Percentiles rank a stretch among this genome's conserved stretches.
Evolutionary conservation across 345 rosid species (phyloP).

Genomic region (Anacardium occidentale): DNA sequence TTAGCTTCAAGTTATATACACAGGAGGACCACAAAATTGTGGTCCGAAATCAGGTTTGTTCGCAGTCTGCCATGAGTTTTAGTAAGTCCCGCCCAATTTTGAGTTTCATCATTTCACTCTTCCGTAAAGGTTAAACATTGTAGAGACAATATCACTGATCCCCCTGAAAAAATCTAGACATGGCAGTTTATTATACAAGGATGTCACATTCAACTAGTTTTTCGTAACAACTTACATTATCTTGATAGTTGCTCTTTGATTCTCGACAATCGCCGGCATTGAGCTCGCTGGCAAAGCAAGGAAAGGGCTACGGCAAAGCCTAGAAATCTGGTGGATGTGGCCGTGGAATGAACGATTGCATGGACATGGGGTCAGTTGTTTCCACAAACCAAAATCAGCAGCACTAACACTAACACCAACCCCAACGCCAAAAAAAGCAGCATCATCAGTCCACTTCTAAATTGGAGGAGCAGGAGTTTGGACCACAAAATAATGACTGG

Average conservation of each 20-base stretch:
- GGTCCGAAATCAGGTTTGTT: slow-evolving; percentile 10
- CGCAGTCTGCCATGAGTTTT: slow-evolving; percentile 10
- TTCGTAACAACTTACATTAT: slow-evolving; percentile 6
- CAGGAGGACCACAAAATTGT: slow-evolving; percentile 13
- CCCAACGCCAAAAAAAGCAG: slow-evolving; percentile 6
- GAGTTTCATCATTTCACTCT: slow-evolving; percentile 2
- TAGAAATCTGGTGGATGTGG: slow-evolving; percentile 12
- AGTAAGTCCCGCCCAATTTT: slow-evolving; percentile 17
- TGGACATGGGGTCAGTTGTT: slow-evolving; percentile 22
- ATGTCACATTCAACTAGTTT: not conserved
- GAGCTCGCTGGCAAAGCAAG: slow-evolving; percentile 6
- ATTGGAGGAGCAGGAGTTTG: slow-evolving; percentile 36
- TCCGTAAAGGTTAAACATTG: not conserved
- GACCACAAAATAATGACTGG: not conserved
- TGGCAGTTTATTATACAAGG: slow-evolving; percentile 6
- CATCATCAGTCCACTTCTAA: slow-evolving; percentile 19
- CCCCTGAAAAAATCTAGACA: not conserved
- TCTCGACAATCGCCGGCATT: slow-evolving; percentile 15
- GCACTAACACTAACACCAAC: too few species aligned
- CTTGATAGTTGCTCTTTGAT: too few species aligned
- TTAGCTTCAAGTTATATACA: too few species aligned
- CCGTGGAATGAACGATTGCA: slow-evolving; percentile 28
- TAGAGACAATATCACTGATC: slow-evolving; percentile 16
- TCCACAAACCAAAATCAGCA: slow-evolving; percentile 16
- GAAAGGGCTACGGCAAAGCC: not conserved